Evolutionary conservation across 1,284 basidiomycete genomes (phyloP).

Genomic region (Ceratobasidium sp.): DNA sequence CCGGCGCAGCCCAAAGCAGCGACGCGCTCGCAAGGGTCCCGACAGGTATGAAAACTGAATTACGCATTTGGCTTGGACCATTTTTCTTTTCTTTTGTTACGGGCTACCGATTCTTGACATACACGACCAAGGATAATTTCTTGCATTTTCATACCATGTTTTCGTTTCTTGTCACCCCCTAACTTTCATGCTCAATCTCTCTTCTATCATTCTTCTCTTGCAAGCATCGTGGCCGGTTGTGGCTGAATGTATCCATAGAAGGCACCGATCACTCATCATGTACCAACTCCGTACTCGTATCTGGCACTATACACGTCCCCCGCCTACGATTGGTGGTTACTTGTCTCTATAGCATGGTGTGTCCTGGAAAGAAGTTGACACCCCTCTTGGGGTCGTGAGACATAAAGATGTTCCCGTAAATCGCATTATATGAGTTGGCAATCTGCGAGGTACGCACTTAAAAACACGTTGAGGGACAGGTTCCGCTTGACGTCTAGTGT

Average conservation of each 20-base stretch:
- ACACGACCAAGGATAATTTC: conserved; percentile 30
- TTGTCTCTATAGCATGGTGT: neutral
- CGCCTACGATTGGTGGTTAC: conserved; percentile 35
- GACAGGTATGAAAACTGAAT: conserved; percentile 8
- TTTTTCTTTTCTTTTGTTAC: neutral
- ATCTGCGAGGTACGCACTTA: too few species aligned
- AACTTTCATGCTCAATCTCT: neutral
- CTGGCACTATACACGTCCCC: conserved; percentile 39
- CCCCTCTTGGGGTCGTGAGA: too few species aligned
- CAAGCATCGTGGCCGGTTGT: neutral
- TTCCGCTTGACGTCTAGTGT: too few species aligned
- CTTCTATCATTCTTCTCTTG: neutral
- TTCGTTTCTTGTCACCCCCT: conserved; percentile 12
- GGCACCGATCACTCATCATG: conserved; percentile 32
- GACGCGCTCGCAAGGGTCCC: neutral
- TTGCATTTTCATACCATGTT: conserved; percentile 23
- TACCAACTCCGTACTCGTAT: conserved; percentile 20
- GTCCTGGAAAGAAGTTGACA: too few species aligned
- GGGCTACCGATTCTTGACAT: conserved; percentile 13
- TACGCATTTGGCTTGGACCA: neutral
- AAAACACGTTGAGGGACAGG: too few species aligned
- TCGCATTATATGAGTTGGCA: too few species aligned
- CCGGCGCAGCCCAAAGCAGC: conserved; percentile 3
- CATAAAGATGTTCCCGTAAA: too few species aligned
- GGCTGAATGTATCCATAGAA: conserved; percentile 34